Evolutionary conservation across 2,329 filamentous ascomycete genomes (phyloP).

Genomic region (Purpureocillium lavendulum): DNA sequence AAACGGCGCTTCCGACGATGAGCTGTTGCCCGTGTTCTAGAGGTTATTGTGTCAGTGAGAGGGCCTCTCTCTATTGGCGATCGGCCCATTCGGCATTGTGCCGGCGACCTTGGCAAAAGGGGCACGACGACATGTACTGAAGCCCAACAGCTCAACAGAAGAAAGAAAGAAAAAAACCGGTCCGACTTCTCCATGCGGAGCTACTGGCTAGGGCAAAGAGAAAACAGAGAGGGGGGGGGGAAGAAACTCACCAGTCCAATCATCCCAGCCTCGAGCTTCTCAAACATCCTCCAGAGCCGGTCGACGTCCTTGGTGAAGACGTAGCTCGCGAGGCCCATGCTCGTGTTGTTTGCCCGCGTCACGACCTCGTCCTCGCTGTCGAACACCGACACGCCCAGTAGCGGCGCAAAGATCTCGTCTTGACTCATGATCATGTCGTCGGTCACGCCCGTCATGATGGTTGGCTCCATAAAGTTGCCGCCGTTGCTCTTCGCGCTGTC

Average conservation of each 20-base stretch:
- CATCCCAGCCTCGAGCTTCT: conserved; percentile 38
- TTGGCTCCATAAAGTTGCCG: conserved; percentile 60
- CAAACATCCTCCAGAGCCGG: conserved; percentile 32
- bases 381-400: conserved; percentile 61
- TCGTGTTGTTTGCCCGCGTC: conserved; percentile 53
- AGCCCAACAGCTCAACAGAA: background rate
- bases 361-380: conserved; percentile 63
- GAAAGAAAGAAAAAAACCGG: background rate
- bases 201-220: no score
- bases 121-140: no score
- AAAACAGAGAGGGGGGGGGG: background rate
- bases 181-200: no score
- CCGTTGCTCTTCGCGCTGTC: conserved; percentile 28
- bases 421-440: conserved; percentile 56
- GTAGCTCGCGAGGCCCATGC: conserved; percentile 65
- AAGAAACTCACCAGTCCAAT: conserved; percentile 23
- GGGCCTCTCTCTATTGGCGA: no score
- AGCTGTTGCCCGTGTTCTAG: conserved; percentile 32
- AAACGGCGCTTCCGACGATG: conserved; percentile 35
- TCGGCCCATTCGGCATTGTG: no score
- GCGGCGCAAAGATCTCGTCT: conserved; percentile 67
- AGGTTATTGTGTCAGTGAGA: no score
- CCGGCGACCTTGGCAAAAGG: no score
- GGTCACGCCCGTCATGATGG: conserved; percentile 59
- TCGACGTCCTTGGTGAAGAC: conserved; percentile 50